Conservation (phyloP, 495 filamentous ascomycete species). For the Amniculicola lignicola region DNA sequence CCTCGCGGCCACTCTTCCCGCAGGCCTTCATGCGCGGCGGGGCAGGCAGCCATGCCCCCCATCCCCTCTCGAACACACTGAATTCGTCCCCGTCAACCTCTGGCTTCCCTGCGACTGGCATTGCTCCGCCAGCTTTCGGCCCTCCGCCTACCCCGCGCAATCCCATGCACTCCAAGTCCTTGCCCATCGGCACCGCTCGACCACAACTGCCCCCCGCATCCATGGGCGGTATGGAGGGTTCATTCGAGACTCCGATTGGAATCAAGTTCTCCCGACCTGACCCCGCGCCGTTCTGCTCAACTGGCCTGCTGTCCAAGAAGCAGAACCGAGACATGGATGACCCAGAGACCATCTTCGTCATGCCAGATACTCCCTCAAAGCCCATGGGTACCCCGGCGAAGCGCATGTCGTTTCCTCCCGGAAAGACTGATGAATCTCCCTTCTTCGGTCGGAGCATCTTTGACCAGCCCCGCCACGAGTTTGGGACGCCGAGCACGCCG, state of each 20-base stretch:
- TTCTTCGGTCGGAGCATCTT: conserved; percentile 50
- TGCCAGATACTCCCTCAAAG: conserved; percentile 97
- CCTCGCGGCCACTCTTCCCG: conserved; percentile 36
- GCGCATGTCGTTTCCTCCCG: conserved; percentile 62
- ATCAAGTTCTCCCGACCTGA: conserved; percentile 80
- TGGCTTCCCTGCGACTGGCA: conserved; percentile 65
- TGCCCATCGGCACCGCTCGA: conserved; percentile 62
- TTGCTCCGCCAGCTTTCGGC: conserved; percentile 67
- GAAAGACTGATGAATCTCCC: conserved; percentile 37
- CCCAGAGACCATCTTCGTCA: conserved; percentile 51
- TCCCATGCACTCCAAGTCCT: conserved; percentile 60
- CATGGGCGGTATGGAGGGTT: conserved; percentile 41
- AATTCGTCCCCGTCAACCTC: conserved; percentile 81
- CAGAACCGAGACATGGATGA: conserved; percentile 57
- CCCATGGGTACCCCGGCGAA: no score
- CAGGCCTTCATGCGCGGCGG: conserved; percentile 37
- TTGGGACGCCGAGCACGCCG: conserved; percentile 61
- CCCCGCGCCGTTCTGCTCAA: conserved; percentile 87
- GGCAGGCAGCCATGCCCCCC: conserved; percentile 51
- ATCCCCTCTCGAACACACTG: conserved; percentile 80
- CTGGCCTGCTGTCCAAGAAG: conserved; percentile 87
- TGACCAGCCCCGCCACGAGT: conserved; percentile 59
- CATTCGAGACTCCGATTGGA: conserved; percentile 76
- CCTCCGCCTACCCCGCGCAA: conserved; percentile 50
- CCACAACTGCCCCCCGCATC: conserved; percentile 21